phyloP scores from a whole-genome alignment of 495 filamentous ascomycete genomes.

The Choiromyces venosus region DNA sequence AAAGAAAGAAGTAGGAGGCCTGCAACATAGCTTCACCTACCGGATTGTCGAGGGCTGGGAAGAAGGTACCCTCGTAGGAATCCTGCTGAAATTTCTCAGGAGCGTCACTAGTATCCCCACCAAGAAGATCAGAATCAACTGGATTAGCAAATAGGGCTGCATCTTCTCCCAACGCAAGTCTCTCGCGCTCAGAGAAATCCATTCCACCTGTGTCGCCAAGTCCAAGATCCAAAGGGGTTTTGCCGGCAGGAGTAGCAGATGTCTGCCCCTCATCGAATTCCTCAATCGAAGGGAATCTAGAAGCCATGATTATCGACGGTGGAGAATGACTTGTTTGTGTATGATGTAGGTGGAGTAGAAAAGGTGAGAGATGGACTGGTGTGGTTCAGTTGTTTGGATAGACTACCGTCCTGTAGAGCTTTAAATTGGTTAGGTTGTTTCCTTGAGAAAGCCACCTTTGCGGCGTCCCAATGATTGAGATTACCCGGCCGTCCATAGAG shows the following conservation, averaged over 20 bases:
- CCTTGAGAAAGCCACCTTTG: slow-evolving; percentile 38
- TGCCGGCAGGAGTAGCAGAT: slow-evolving; percentile 28
- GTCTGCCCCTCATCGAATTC: slow-evolving; percentile 86
- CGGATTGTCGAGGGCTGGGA: slow-evolving; percentile 61
- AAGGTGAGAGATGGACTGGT: slow-evolving; percentile 2
- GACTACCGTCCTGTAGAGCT: slow-evolving; percentile 16
- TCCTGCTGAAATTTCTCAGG: slow-evolving; percentile 60
- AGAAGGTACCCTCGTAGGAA: slow-evolving; percentile 54
- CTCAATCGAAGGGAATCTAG: slow-evolving; percentile 93
- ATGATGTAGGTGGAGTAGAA: neutral
- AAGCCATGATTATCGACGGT: slow-evolving; percentile 61
- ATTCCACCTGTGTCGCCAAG: slow-evolving; percentile 48
- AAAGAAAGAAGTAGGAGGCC: neutral
- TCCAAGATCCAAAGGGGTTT: slow-evolving; percentile 42
- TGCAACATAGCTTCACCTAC: slow-evolving; percentile 48
- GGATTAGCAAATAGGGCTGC: slow-evolving; percentile 81
- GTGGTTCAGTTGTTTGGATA: slow-evolving; percentile 10
- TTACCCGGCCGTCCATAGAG: neutral
- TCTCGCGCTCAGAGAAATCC: slow-evolving; percentile 86
- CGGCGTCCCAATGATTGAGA: slow-evolving; percentile 5
- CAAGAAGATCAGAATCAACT: slow-evolving; percentile 74
- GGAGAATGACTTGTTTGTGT: slow-evolving; percentile 13
- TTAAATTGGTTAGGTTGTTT: slow-evolving; percentile 12
- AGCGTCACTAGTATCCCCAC: slow-evolving; percentile 60
- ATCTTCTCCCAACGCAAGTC: slow-evolving; percentile 82